These are phyloP conservation scores for Trametes elegans DNA, from an alignment of 768 basidiomycete genomes.

Conservation along the genomic window DNA sequence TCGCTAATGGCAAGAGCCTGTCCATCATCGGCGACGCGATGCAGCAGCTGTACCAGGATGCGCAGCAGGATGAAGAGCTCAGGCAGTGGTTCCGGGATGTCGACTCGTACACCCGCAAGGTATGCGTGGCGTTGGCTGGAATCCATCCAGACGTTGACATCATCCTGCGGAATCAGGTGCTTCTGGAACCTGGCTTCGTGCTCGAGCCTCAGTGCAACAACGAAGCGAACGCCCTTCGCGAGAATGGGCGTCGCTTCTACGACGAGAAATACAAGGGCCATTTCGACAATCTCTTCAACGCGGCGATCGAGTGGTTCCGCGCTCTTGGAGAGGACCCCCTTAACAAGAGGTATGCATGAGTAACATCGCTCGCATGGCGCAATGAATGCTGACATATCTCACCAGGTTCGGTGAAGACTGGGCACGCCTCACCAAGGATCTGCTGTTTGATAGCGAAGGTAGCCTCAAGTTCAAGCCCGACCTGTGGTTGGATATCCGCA, in stretches of 20 bases:
- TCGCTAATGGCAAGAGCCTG: constrained; percentile 75
- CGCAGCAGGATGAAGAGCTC: constrained; percentile 71
- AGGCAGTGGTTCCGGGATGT: constrained; percentile 68
- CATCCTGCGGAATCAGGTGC: constrained; percentile 40
- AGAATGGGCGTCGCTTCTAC: constrained; percentile 77
- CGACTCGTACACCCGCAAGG: constrained; percentile 64
- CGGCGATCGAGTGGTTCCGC: constrained; percentile 74
- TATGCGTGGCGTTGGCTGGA: constrained; percentile 25
- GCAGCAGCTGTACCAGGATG: constrained; percentile 70
- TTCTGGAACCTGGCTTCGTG: constrained; percentile 83
- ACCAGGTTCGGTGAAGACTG: constrained; percentile 72
- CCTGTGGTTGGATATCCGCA: constrained; percentile 85
- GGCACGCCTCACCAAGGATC: constrained; percentile 74
- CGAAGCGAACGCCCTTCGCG: constrained; percentile 61
- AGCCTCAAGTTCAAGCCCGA: constrained; percentile 84
- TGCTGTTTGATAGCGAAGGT: constrained; percentile 82
- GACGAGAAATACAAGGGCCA: constrained; percentile 70
- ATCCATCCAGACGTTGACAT: neutral
- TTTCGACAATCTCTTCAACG: constrained; percentile 77
- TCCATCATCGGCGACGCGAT: constrained; percentile 67
- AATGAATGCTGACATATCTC: neutral
- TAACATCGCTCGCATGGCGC: neutral
- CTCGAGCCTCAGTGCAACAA: constrained; percentile 73
- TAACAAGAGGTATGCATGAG: constrained; percentile 60
- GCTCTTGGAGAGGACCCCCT: constrained; percentile 84